These are phyloP conservation scores for Stachybotrys chlorohalonatus DNA, from an alignment of 2,329 filamentous ascomycete species.

Conservation along the genomic window DNA sequence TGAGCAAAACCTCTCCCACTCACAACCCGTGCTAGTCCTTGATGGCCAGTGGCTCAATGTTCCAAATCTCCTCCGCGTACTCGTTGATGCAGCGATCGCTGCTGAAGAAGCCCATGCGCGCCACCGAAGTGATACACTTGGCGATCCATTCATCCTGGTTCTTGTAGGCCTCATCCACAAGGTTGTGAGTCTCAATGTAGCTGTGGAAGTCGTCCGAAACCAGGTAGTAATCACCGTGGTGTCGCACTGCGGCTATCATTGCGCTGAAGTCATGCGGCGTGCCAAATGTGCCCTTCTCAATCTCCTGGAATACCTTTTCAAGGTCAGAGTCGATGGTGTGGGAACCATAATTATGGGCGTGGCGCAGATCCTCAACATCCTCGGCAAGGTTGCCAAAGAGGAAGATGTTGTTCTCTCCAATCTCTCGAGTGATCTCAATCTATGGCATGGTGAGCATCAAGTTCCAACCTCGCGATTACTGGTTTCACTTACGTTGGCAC, in stretches of 20 bases:
- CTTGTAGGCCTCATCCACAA: constrained; percentile 87
- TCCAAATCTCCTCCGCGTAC: constrained; percentile 97
- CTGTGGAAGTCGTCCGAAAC: constrained; percentile 96
- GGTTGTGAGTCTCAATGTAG: constrained; percentile 81
- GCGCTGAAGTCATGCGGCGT: constrained; percentile 70
- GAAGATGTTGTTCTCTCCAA: constrained; percentile 96
- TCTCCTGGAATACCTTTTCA: constrained; percentile 71
- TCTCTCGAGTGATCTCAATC: constrained; percentile 97
- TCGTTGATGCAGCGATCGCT: constrained; percentile 93
- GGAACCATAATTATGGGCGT: constrained; percentile 75
- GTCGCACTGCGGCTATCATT: constrained; percentile 73
- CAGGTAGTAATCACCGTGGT: constrained; percentile 95
- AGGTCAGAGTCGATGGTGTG: constrained; percentile 73
- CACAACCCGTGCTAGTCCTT: constrained; percentile 18
- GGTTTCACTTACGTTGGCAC: constrained; percentile 69
- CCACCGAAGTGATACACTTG: constrained; percentile 81
- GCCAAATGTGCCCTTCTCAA: constrained; percentile 74
- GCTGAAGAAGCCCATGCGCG: constrained; percentile 95
- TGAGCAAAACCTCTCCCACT: not conserved
- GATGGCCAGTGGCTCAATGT: constrained; percentile 68
- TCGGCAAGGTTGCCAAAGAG: constrained; percentile 93
- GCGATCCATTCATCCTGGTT: constrained; percentile 89
- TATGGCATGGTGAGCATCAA: constrained; percentile 8
- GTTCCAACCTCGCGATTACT: not conserved
- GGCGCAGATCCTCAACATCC: constrained; percentile 91